Conservation (phyloP, 768 basidiomycete species). For the Rhizopogon vinicolor region DNA sequence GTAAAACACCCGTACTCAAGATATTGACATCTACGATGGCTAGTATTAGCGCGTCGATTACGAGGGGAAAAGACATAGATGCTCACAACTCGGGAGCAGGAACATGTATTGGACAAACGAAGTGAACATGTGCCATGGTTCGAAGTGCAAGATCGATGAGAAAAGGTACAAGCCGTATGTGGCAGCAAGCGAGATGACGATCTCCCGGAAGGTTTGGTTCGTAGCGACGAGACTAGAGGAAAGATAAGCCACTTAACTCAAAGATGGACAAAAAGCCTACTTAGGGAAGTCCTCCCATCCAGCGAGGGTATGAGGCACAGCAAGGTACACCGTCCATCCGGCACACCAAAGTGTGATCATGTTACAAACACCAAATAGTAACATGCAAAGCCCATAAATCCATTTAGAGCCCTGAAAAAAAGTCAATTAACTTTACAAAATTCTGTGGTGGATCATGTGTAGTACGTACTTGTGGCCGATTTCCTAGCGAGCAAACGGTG, state of each 20-base stretch:
- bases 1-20: conserved; percentile 43
- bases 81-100: conserved; percentile 71
- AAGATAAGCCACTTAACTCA: conserved; percentile 9
- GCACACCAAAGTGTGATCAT: conserved; percentile 85
- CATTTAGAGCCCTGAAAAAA: conserved; percentile 69
- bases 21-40: conserved; percentile 63
- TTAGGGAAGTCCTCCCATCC: conserved; percentile 73
- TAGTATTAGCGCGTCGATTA: conserved; percentile 5
- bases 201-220: conserved; percentile 75
- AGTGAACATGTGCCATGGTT: conserved; percentile 98
- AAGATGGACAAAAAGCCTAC: conserved; percentile 36
- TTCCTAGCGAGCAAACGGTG: conserved; percentile 85
- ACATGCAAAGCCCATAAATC: conserved; percentile 72
- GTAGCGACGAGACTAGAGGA: conserved; percentile 50
- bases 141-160: conserved; percentile 82
- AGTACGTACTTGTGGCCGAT: conserved; percentile 62
- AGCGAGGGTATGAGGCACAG: conserved; percentile 66
- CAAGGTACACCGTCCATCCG: conserved; percentile 84
- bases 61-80: not conserved
- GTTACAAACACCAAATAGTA: conserved; percentile 77
- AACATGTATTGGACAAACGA: conserved; percentile 91
- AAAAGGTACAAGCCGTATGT: conserved; percentile 85
- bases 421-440: conserved; percentile 2
- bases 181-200: conserved; percentile 73
- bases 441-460: not conserved